Conservation (phyloP, 2,329 filamentous ascomycete species). For the Lojkania enalia region DNA sequence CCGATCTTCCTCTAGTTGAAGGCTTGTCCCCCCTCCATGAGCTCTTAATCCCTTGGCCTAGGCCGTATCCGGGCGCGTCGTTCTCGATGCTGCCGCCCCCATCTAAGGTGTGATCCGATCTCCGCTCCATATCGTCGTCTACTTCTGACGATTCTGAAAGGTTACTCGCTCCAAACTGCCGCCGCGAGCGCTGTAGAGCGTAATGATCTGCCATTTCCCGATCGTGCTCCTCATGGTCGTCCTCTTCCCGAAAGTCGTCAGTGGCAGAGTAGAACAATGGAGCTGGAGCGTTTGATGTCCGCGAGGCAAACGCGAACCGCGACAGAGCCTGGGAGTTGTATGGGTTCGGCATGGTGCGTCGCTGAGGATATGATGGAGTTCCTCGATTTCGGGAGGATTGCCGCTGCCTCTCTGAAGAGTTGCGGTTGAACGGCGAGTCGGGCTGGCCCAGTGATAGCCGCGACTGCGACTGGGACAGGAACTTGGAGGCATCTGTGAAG, state of each 20-base stretch:
- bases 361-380: slow-evolving; percentile 55
- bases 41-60: slow-evolving; percentile 58
- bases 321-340: slow-evolving; percentile 70
- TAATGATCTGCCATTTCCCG: slow-evolving; percentile 93
- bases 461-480: slow-evolving; percentile 94
- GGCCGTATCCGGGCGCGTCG: slow-evolving; percentile 44
- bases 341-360: slow-evolving; percentile 65
- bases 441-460: slow-evolving; percentile 72
- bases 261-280: slow-evolving; percentile 93
- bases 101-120: slow-evolving; percentile 56
- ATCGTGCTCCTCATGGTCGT: slow-evolving; percentile 88
- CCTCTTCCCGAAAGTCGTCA: slow-evolving; percentile 89
- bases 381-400: slow-evolving; percentile 52
- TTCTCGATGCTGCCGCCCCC: slow-evolving; percentile 45
- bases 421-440: slow-evolving; percentile 53
- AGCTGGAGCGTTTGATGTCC: slow-evolving; percentile 75
- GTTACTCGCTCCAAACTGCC: slow-evolving; percentile 82
- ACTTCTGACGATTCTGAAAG: slow-evolving; percentile 84
- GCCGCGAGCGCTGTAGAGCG: slow-evolving; percentile 84
- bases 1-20: slow-evolving; percentile 44
- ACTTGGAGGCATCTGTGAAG: slow-evolving; percentile 84
- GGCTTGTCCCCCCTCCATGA: slow-evolving; percentile 59
- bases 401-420: slow-evolving; percentile 51
- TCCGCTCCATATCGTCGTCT: slow-evolving; percentile 65
- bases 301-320: slow-evolving; percentile 77